Evolutionary conservation across 31 red algal genomes (phyloP).

Genomic region (Asparagopsis taxiformis): DNA sequence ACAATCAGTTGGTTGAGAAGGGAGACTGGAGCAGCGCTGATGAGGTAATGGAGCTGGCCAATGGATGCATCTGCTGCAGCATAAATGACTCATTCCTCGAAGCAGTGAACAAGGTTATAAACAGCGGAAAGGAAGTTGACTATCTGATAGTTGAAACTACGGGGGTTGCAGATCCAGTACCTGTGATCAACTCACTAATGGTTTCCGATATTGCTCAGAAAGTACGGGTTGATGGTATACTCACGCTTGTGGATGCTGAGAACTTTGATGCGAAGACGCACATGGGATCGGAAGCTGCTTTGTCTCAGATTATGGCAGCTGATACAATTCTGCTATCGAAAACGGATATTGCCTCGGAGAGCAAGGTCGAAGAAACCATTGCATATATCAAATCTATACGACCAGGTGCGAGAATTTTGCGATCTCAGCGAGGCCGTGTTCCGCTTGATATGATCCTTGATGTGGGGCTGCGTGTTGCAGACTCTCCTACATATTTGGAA

Average conservation of each 20-base stretch:
- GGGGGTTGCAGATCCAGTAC: slow-evolving; percentile 87
- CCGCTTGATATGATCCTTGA: slow-evolving; percentile 72
- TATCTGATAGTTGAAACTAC: slow-evolving; percentile 95
- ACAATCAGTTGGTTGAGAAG: slow-evolving; percentile 77
- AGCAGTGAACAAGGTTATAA: slow-evolving; percentile 59
- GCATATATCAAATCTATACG: slow-evolving; percentile 51
- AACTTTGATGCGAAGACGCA: slow-evolving; percentile 49
- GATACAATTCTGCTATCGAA: slow-evolving; percentile 87
- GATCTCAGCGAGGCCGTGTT: slow-evolving; percentile 62
- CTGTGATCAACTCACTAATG: slow-evolving; percentile 83
- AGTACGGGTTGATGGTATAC: slow-evolving; percentile 74
- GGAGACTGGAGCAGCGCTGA: slow-evolving; percentile 65
- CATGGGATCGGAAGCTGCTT: slow-evolving; percentile 62
- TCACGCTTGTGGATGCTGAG: slow-evolving; percentile 78
- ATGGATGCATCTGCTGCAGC: slow-evolving; percentile 97
- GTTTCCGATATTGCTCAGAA: slow-evolving; percentile 69
- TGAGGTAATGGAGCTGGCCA: slow-evolving; percentile 83
- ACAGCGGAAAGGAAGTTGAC: slow-evolving; percentile 55
- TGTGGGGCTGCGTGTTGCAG: slow-evolving; percentile 60
- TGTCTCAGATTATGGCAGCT: slow-evolving; percentile 76
- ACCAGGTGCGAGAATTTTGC: slow-evolving; percentile 74
- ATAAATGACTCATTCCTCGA: slow-evolving; percentile 83
- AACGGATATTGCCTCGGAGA: slow-evolving; percentile 56
- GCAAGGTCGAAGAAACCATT: slow-evolving; percentile 43
- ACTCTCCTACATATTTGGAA: slow-evolving; percentile 31